Evolutionary conservation across 1,139 yeast genomes (phyloP), one percentile per base, ranked within the genome.

Genomic region (Kodamaea plutei): DNA sequence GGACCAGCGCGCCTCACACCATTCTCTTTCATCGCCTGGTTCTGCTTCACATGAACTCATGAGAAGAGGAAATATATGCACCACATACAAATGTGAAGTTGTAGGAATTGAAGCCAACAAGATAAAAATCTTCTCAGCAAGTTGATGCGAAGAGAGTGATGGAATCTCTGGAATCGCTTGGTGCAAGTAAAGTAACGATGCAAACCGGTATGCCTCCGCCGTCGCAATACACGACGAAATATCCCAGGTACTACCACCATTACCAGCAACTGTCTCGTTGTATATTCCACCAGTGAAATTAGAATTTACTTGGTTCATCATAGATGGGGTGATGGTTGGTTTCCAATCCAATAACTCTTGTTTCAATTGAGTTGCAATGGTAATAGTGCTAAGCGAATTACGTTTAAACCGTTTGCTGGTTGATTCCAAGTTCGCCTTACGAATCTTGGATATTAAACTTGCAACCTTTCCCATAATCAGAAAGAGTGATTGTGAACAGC

Each of bases 111-210:
- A 74, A 0, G 83, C 83, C 30, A 79, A 48, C 16, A 76, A 50
- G 54, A 76, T 69, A 45, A 79, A 61, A 6, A 78, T 73, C 43
- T 75, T 76, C 41, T 75, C 79, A 0, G 84, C 81, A 20, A 77
- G 48, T 35, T 65, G 73, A 37, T 70, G 77, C 1, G 82, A 71
- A 5, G 74, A 50, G 22, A 62, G 52, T 5, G 77, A 70, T 4
- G 83, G 82, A 14, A 78, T 67, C 43, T 79, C 84, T 0, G 85
- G 85, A 2, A 79, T 83, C 0, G 84, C 80, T 47, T 79, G 84
- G 46, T 78, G 84, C 23, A 79, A 54, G 45, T 75, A 77, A 14
- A 79, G 47, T 25, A 79, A 50, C 0, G 82, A 64, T 1, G 84
- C 69, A 48, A 64, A 75, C 28, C 83, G 51, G 49, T 79, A 79